Evolutionary conservation across 768 basidiomycete genomes (phyloP).

Genomic region (Leccinum arenicola): DNA sequence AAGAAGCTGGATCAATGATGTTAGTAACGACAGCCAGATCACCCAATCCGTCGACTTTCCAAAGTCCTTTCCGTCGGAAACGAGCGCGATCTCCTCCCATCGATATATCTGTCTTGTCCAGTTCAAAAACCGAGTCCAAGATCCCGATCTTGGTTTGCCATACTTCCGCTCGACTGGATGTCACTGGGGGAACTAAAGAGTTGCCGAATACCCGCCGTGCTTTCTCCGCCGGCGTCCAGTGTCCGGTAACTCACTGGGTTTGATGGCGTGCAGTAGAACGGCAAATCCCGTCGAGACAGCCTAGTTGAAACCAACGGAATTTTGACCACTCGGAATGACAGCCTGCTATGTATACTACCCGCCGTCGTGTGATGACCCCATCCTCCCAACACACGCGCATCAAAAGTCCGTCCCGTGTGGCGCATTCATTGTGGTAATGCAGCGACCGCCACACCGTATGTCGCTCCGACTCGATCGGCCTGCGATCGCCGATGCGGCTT

Average conservation of each 20-base stretch:
- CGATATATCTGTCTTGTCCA: not conserved
- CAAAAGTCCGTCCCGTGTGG: not conserved
- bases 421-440: not conserved
- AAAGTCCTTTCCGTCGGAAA: not conserved
- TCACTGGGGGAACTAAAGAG: not conserved
- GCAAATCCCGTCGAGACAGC: not conserved
- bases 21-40: slow-evolving; percentile 2
- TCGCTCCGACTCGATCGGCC: not conserved
- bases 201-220: not conserved
- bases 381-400: not conserved
- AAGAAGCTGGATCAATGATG: slow-evolving; percentile 16
- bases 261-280: not conserved
- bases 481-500: not conserved
- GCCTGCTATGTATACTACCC: not conserved
- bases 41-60: not conserved
- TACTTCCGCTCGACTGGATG: not conserved
- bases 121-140: not conserved
- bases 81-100: not conserved
- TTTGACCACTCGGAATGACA: not conserved
- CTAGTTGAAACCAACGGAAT: not conserved
- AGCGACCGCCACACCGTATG: not conserved
- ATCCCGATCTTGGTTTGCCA: not conserved
- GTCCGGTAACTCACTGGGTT: not conserved
- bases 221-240: not conserved
- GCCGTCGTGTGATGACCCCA: not conserved